A percentile compares a stretch with the other conserved stretches of the same genome.
Evolutionary conservation across 2,329 filamentous ascomycete species (phyloP).

Genomic region (Aspergillus fructus): DNA sequence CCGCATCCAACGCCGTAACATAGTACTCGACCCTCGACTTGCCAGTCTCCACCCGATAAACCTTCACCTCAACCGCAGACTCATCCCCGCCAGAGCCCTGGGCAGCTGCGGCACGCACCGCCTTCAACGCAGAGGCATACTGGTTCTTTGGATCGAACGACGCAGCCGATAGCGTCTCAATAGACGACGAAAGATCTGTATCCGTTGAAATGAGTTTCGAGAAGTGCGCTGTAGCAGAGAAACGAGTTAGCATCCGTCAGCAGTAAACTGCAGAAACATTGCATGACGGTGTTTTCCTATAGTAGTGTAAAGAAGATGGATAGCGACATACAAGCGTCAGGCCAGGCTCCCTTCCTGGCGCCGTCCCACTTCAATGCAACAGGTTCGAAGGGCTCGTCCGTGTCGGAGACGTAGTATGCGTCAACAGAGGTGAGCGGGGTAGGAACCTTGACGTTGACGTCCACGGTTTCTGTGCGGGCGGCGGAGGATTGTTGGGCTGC

Average conservation of each 20-base stretch:
- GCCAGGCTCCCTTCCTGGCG: constrained; percentile 34
- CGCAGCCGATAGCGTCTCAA: constrained; percentile 65
- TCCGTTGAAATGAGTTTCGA: constrained; percentile 58
- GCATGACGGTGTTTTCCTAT: neutral
- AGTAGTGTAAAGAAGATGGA: neutral
- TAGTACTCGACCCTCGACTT: constrained; percentile 74
- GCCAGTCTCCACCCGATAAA: constrained; percentile 69
- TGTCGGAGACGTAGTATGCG: constrained; percentile 73
- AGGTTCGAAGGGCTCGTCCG: constrained; percentile 80
- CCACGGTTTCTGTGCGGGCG: constrained; percentile 39
- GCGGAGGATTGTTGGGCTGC: constrained; percentile 22
- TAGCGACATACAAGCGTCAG: constrained; percentile 30
- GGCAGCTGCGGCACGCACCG: constrained; percentile 51
- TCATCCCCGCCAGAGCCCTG: constrained; percentile 30
- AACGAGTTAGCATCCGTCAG: neutral
- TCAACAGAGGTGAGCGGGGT: constrained; percentile 56
- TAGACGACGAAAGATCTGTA: constrained; percentile 27
- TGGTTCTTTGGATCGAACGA: constrained; percentile 73
- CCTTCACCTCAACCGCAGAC: constrained; percentile 61
- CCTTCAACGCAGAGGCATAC: constrained; percentile 55
- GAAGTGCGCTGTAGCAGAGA: constrained; percentile 60
- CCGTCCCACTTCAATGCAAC: constrained; percentile 64
- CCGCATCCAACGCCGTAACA: constrained; percentile 64
- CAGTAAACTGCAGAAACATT: constrained; percentile 1
- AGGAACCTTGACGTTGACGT: constrained; percentile 59